Evolutionary conservation across 2,329 filamentous ascomycete genomes (phyloP), one percentile per base, ranked within the genome.

Genomic region (Akanthomyces dipterigenus): DNA sequence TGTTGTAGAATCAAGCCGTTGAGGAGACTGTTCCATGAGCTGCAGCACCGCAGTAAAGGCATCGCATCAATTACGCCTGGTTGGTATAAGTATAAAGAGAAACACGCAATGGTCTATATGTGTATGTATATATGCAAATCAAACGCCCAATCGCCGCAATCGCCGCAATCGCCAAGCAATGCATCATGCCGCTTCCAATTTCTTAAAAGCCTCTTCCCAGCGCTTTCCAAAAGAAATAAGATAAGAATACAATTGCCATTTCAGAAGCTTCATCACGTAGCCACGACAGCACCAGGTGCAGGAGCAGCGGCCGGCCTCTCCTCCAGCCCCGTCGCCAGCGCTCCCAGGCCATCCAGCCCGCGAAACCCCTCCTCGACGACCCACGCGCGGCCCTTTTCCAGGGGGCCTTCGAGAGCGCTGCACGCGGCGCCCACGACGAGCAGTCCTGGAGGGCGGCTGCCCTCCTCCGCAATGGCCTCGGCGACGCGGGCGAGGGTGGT

Each of bases 351-450:
- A 62, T 93, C 89, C 58, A 96, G 72, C 0, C 88, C 89, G 64
- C 81, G 80, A 69, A 96, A 96, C 0, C 92, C 93, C 53, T 97
- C 93, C 72, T 97, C 92, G 0, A 96, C 90, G 0, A 82, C 77
- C 93, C 93, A 97, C 62, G 85, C 85, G 68, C 85, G 81, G 2
- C 81, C 82, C 61, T 76, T 77, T 40, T 82, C 79, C 20, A 77
- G 76, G 24, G 80, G 77, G 1, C 56, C 61, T 64, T 87, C 82
- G 62, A 98, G 73, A 5, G 91, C 90, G 69, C 91, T 88, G 67
- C 95, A 99, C 3, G 91, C 90, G 50, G 82, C 79, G 0, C 95
- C 95, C 0, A 96, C 87, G 0, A 98, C 91, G 34, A 99, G 76
- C 63, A 99, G 73, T 0, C 95, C 95, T 0, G 95, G 95, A 16